These are phyloP conservation scores for Pseudophaeomoniella oleicola DNA, from an alignment of 2,329 filamentous ascomycete genomes.

Conservation along the genomic window DNA sequence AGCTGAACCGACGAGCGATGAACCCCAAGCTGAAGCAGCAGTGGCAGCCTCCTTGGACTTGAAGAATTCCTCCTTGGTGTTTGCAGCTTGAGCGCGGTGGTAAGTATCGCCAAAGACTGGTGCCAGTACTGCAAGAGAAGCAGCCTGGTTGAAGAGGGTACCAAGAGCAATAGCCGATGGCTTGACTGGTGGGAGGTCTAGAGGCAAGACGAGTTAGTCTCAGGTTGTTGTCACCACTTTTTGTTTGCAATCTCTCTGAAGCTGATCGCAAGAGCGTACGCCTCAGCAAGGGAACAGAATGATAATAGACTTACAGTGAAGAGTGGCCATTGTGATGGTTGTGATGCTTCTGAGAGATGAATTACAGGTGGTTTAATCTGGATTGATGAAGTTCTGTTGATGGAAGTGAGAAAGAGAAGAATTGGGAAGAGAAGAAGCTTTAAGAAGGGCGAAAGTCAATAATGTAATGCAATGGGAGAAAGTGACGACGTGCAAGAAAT, in stretches of 20 bases:
- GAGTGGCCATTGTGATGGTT: constrained; percentile 38
- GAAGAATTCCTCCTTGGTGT: constrained; percentile 94
- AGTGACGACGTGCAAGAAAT: not conserved
- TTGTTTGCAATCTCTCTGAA: too few species aligned
- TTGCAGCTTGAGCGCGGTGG: constrained; percentile 76
- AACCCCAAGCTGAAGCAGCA: constrained; percentile 79
- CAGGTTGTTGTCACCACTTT: too few species aligned
- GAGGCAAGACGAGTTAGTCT: too few species aligned
- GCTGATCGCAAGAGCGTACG: too few species aligned
- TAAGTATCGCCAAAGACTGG: constrained; percentile 92
- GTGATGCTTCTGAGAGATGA: constrained; percentile 3
- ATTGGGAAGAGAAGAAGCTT: not conserved
- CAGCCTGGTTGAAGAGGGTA: constrained; percentile 86
- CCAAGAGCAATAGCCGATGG: constrained; percentile 94
- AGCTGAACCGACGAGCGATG: constrained; percentile 74
- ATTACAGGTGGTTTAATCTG: not conserved
- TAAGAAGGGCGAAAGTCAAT: not conserved
- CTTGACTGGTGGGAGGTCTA: constrained; percentile 77
- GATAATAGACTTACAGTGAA: constrained; percentile 37
- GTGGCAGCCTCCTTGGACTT: constrained; percentile 82
- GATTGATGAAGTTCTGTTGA: too few species aligned
- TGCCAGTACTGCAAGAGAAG: constrained; percentile 73
- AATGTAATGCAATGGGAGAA: not conserved
- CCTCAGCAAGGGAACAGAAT: too few species aligned
- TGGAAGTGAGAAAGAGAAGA: not conserved